Base-by-base conservation (phyloP, 2,329 filamentous ascomycete species). In the Stemphylium lycopersici region DNA sequence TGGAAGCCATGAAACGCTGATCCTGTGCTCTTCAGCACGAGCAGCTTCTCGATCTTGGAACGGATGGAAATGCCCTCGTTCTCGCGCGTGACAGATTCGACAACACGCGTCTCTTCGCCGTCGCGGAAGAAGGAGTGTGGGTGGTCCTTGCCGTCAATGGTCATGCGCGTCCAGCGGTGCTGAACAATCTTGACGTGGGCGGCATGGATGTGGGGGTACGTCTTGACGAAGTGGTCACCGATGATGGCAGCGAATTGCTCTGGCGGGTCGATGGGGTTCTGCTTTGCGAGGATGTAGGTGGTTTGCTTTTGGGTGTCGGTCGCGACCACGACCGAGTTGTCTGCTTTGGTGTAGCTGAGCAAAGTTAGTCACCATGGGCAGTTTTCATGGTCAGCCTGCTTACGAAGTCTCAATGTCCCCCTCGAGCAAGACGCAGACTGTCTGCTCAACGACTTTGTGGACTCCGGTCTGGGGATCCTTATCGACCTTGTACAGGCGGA, bases 251-350 rank as follows among this genome's bases (percentile, higher is more conserved):
- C 93, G 76, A 91, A 99, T 59, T 96, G 87, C 81, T 99, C 95
- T 0, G 95, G 93, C 13, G 95, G 93, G 66, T 88, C 91, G 67
- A 99, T 90, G 31, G 93, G 90, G 80, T 96, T 83, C 79, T 96
- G 89, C 81, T 96, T 97, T 71, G 95, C 93, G 72, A 91, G 89
- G 79, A 99, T 92, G 82, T 95, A 96, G 66, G 70, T 71, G 46
- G 78, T 98, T 80, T 99, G 96, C 82, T 99, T 99, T 80, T 98
- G 96, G 22, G 92, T 93, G 78, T 99, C 95, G 57, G 95, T 99
- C 61, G 95, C 92, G 57, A 99, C 93, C 55, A 99, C 87, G 62
- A 96, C 90, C 69, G 88, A 90, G 83, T 99, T 99, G 81, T 99
- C 93, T 67, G 91, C 93, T 71, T 85, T 78, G 58, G 93, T 99